These are phyloP conservation scores for Microbotryum scabiosae DNA, from an alignment of 1,284 basidiomycete genomes.

Conservation along the genomic window DNA sequence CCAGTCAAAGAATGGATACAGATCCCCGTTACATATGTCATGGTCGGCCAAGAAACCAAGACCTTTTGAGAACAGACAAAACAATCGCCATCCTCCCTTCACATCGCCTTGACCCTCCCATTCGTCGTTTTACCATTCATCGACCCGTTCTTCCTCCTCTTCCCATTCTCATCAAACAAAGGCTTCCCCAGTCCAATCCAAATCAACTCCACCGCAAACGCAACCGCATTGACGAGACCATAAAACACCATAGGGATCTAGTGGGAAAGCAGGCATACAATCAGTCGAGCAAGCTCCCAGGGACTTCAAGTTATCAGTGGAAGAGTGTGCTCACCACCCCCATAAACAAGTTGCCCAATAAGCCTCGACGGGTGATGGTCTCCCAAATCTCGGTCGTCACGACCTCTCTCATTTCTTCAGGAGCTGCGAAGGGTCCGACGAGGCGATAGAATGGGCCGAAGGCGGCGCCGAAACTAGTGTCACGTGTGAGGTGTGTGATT, in stretches of 20 bases:
- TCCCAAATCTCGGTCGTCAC: conserved; percentile 57
- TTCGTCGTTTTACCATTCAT: too few relatives aligned
- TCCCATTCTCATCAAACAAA: too few relatives aligned
- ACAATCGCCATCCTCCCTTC: too few relatives aligned
- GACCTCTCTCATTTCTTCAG: conserved; percentile 37
- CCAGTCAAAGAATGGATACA: too few relatives aligned
- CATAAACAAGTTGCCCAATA: conserved; percentile 55
- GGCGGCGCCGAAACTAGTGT: conserved; percentile 51
- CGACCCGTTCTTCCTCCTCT: too few relatives aligned
- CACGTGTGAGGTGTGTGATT: not conserved
- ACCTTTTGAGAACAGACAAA: too few relatives aligned
- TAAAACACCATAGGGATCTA: conserved; percentile 43
- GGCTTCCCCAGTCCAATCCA: conserved; percentile 20
- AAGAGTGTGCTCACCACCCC: conserved; percentile 45
- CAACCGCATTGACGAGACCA: conserved; percentile 40
- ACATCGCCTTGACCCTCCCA: too few relatives aligned
- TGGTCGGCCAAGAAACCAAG: too few relatives aligned
- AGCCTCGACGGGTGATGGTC: conserved; percentile 53
- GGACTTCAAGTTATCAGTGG: conserved; percentile 41
- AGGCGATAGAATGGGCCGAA: conserved; percentile 58
- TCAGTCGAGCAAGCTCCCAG: not conserved
- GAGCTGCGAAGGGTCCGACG: conserved; percentile 47
- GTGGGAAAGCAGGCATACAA: not conserved
- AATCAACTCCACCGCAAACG: conserved; percentile 35
- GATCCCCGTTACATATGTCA: too few relatives aligned